Conservation (phyloP, 495 filamentous ascomycete genomes). For the Annulohypoxylon moriforme region DNA sequence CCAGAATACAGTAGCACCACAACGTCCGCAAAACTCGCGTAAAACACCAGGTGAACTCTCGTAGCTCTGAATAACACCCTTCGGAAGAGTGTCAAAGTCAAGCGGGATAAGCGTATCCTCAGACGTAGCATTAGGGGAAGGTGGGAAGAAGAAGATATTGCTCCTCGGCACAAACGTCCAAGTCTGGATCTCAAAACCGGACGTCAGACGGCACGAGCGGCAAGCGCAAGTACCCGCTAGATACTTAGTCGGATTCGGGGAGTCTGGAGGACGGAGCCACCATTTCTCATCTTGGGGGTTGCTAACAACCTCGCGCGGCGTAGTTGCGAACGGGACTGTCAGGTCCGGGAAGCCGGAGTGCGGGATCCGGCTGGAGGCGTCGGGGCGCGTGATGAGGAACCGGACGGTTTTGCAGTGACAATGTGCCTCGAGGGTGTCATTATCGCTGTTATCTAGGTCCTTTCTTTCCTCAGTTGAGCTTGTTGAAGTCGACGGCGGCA, state of each 20-base stretch:
- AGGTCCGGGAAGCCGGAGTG: conserved; percentile 51
- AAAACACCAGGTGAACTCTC: conserved; percentile 64
- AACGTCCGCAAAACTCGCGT: conserved; percentile 72
- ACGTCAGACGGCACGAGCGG: conserved; percentile 67
- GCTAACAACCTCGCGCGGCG: conserved; percentile 57
- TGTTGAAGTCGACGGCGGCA: conserved; percentile 17
- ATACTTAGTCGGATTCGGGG: conserved; percentile 64
- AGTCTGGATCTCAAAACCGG: conserved; percentile 73
- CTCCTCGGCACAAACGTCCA: conserved; percentile 75
- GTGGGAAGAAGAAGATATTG: conserved; percentile 63
- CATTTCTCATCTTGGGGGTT: conserved; percentile 52
- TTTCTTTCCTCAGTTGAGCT: background rate
- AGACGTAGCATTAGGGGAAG: background rate
- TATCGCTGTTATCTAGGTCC: background rate
- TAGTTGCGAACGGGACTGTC: conserved; percentile 44
- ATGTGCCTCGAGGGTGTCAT: conserved; percentile 49
- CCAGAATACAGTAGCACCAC: conserved; percentile 77
- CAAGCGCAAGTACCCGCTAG: conserved; percentile 75
- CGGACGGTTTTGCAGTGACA: conserved; percentile 57
- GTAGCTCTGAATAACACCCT: conserved; percentile 56
- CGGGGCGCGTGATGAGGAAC: conserved; percentile 57
- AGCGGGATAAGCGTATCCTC: conserved; percentile 47
- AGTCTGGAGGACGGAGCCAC: conserved; percentile 45
- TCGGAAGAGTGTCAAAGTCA: conserved; percentile 52
- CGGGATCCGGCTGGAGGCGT: conserved; percentile 39